Conservation (phyloP, 2,329 filamentous ascomycete species). For the Arthrobotrys megalospora region DNA sequence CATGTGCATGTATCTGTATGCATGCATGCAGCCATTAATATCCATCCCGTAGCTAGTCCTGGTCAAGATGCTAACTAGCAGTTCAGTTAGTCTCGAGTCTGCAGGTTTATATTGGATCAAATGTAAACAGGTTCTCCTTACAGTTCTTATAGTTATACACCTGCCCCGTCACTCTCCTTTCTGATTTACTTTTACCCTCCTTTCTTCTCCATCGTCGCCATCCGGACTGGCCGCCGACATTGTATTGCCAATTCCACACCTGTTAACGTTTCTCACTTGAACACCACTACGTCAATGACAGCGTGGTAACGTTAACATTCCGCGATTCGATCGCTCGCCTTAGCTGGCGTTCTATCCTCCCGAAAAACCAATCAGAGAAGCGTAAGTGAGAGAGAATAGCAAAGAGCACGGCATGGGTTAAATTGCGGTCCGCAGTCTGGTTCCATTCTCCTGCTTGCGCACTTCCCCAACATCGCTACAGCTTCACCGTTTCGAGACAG, state of each 20-base stretch:
- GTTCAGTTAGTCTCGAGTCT: background rate
- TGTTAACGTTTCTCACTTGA: background rate
- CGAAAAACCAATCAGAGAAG: conserved; percentile 24
- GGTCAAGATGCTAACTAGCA: background rate
- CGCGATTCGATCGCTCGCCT: conserved; percentile 56
- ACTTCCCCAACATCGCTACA: conserved; percentile 28
- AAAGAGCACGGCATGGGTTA: conserved; percentile 22
- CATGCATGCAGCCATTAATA: conserved; percentile 58
- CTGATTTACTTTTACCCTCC: conserved; percentile 1
- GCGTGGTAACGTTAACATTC: conserved; percentile 28
- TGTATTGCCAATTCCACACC: background rate
- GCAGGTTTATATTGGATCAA: conserved; percentile 27
- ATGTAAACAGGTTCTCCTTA: conserved; percentile 50
- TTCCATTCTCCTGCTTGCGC: conserved; percentile 17
- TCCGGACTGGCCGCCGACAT: conserved; percentile 31
- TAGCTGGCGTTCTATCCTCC: conserved; percentile 52
- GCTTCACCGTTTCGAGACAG: conserved; percentile 30
- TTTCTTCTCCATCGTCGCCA: conserved; percentile 37
- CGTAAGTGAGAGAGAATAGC: conserved; percentile 20
- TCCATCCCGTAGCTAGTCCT: conserved; percentile 32
- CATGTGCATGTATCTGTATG: conserved; percentile 13
- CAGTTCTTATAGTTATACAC: conserved; percentile 1
- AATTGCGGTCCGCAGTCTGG: conserved; percentile 33
- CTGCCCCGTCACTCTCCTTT: conserved; percentile 4
- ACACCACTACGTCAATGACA: conserved; percentile 20